A percentile compares a stretch with the other conserved stretches of the same genome.
phyloP scores from a whole-genome alignment of 2,329 filamentous ascomycete species.

The Epichloe gansuensis region DNA sequence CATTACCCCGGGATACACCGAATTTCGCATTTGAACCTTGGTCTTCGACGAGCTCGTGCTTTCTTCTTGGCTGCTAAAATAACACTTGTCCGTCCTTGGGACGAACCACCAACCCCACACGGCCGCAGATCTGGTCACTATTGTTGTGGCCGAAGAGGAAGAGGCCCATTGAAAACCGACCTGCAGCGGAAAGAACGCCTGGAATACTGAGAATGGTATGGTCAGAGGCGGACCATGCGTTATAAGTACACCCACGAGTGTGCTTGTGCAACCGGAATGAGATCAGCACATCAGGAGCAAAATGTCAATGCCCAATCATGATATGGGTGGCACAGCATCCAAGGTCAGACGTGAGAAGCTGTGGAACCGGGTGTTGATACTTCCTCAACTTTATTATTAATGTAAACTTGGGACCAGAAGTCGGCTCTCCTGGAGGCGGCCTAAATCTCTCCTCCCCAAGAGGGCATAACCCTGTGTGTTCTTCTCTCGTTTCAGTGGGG shows the following conservation, averaged over 20 bases:
- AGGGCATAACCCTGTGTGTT: background rate
- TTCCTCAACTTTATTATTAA: background rate
- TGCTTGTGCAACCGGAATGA: constrained; percentile 1
- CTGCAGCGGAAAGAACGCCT: constrained; percentile 2
- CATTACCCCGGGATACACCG: constrained; percentile 23
- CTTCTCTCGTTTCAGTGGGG: constrained; percentile 2
- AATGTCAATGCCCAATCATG: constrained; percentile 9
- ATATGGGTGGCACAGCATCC: constrained; percentile 2
- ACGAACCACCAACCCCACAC: constrained; percentile 28
- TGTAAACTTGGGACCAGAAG: background rate
- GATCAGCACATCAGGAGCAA: background rate
- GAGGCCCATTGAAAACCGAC: background rate
- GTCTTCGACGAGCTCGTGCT: constrained; percentile 11
- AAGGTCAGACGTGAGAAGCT: background rate
- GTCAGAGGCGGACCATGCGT: constrained; percentile 5
- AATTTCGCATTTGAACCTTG: constrained; percentile 15
- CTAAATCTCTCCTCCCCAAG: background rate
- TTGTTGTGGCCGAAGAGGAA: constrained; percentile 9
- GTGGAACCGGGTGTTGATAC: background rate
- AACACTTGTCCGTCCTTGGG: constrained; percentile 25
- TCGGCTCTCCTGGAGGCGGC: background rate
- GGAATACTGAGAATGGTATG: constrained; percentile 4
- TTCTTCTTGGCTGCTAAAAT: constrained; percentile 23
- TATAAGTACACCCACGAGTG: background rate
- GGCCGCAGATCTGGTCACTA: constrained; percentile 27